Evolutionary conservation across 2,329 filamentous ascomycete species (phyloP).

Genomic region (Xylaria sp.): DNA sequence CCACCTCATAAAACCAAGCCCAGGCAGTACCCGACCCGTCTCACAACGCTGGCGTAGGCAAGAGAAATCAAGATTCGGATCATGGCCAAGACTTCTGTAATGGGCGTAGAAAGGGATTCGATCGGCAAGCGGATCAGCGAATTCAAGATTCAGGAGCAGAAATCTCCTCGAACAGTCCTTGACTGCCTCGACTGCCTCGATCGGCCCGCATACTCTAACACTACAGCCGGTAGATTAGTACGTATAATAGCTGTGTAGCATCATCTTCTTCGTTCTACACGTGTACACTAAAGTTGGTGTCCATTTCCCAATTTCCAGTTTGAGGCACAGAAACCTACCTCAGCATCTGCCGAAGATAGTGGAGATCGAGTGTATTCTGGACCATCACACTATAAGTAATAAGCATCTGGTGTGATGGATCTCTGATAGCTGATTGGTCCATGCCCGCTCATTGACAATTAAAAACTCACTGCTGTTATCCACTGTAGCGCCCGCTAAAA

Average conservation of each 20-base stretch:
- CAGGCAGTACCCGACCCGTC: no score
- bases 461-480: slow-evolving; percentile 3
- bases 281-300: not conserved
- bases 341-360: not conserved
- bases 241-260: no score
- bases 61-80: slow-evolving; percentile 30
- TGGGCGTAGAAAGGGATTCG: slow-evolving; percentile 20
- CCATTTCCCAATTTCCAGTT: not conserved
- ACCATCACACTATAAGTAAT: not conserved
- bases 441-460: not conserved
- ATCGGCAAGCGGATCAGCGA: slow-evolving; percentile 26
- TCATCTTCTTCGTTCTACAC: no score
- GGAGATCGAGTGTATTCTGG: not conserved
- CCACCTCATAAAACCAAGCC: not conserved
- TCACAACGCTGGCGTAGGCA: not conserved
- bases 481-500: slow-evolving; percentile 1
- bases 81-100: slow-evolving; percentile 20
- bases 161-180: slow-evolving; percentile 11
- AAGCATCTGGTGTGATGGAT: not conserved
- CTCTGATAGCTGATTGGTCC: not conserved
- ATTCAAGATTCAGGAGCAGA: slow-evolving; percentile 19
- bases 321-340: not conserved
- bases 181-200: not conserved
- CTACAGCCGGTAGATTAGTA: no score
- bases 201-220: not conserved